phyloP scores from a whole-genome alignment of 345 rosid genomes.

The Pugionium dolabratum region DNA sequence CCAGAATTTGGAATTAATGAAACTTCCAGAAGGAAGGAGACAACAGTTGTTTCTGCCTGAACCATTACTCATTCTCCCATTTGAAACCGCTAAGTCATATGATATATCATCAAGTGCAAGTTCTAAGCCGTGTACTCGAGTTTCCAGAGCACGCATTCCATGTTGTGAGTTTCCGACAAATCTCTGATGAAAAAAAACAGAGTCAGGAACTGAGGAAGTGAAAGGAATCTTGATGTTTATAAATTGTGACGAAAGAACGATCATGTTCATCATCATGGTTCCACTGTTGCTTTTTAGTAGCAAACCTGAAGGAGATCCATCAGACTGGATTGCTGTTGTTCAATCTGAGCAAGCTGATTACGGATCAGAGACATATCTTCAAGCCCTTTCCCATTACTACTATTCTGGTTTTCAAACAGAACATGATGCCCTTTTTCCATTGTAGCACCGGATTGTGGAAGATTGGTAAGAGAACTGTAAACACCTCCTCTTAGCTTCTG shows the following conservation, averaged over 20 bases:
- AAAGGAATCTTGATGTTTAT: neutral
- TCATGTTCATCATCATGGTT: constrained; percentile 14
- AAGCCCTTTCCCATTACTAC: constrained; percentile 59
- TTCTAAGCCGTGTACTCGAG: constrained; percentile 86
- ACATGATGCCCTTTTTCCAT: constrained; percentile 42
- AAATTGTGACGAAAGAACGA: neutral
- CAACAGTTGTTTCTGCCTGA: constrained; percentile 65
- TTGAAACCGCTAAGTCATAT: constrained; percentile 75
- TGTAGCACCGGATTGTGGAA: constrained; percentile 47
- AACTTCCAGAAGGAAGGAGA: constrained; percentile 64
- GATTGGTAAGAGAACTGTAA: constrained; percentile 55
- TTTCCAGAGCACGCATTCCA: constrained; percentile 82
- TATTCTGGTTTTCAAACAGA: constrained; percentile 52
- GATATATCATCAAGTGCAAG: constrained; percentile 91
- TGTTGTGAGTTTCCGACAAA: constrained; percentile 79
- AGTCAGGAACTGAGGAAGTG: neutral
- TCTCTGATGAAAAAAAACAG: constrained; percentile 48
- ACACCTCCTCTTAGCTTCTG: constrained; percentile 53
- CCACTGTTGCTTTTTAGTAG: constrained; percentile 26
- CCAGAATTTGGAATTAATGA: constrained; percentile 77
- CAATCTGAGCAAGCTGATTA: constrained; percentile 85
- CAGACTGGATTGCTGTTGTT: constrained; percentile 86
- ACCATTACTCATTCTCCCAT: constrained; percentile 65
- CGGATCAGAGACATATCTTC: constrained; percentile 81
- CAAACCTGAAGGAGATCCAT: constrained; percentile 90